Evolutionary conservation across 129 eudicot genomes (phyloP), one percentile per base, ranked within the genome.

Genomic region (Pulicaria dysenterica): DNA sequence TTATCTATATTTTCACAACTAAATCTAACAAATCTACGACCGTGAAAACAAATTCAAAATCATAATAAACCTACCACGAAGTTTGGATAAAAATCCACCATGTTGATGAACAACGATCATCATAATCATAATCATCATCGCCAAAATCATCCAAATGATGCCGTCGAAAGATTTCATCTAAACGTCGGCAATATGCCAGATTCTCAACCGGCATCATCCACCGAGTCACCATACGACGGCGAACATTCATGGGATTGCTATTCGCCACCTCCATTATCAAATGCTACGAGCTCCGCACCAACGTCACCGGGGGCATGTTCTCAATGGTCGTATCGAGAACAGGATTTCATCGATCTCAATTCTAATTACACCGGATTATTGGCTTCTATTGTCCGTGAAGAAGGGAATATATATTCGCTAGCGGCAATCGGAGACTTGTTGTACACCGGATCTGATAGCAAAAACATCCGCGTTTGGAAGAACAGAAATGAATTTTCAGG

Each of bases 391-490:
- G 83, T 87, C 11, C 87, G 95, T 3, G 89, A 87, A 83, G 97
- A 91, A 80, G 97, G 97, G 4, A 89, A 85, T 54, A 80, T 91
- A n/a, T 91, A 91, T 70, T 91, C 97, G 4, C 51, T 91, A 43
- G 95, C 91, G 0, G 83, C 89, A 7, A 63, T 76, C 0, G 87
- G 85, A 2, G 95, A 85, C 60, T 73, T 87, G 58, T 48, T 91
- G 44, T 91, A 83, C 65, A 91, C 97, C n/a, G 95, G 97, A 39
- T 91, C 96, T 1, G 94, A 90, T 58, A 87, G 91, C 71, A 90
- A 90, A 80, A 85, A 90, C 73, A 85, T 90, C 17, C 80, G 96
- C 44, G 96, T 91, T 0, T 91, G 97, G 97, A 91, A 84, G 46
- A 84, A 81, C 66, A 87, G 87, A 38, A 84, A 86, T 64, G 97